Evolutionary conservation across 78 protist species (phyloP), one percentile per base, ranked within the genome.

Genomic region (Dictyostelium firmibasis): DNA sequence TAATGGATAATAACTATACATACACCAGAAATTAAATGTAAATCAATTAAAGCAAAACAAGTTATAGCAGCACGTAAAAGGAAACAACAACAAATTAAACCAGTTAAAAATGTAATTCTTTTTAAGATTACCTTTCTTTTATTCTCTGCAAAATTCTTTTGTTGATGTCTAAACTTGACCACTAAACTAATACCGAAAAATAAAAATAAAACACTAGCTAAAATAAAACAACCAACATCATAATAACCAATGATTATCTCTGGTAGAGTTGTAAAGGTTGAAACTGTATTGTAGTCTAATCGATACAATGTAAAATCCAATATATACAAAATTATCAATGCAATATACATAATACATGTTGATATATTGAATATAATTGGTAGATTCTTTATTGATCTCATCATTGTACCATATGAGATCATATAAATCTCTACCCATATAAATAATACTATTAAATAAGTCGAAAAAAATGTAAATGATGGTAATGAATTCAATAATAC

Each of bases 351-450:
- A 8, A 69, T 4, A 8, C 29, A 18, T 16, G 86, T 31, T 9
- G 72, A 23, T 23, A 69, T 4, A n/a, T 81, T 81, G 72, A 81
- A 88, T 5, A 88, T 69, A 14, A 18, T 29, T 57, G 94, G 94
- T 29, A 88, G 35, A 38, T 50, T 18, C 2, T 38, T 67, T 9
- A 88, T 81, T 11, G 38, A 20, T 1, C 38, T 29, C 41, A 72
- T 77, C 16, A 33, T 62, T 36, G 76, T 20, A 13, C 94, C 94
- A 64, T 81, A 43, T 1, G 74, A 62, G 6, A 88, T 41, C 36
- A 88, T 78, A 57, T 81, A 88, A 31, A 88, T 88, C 74, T 88
- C 94, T 29, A 81, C 64, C 94, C 94, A 88, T 27, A 88, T 88
- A 43, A 88, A 88, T 20, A 88, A 43, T 3, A 88, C 94, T 29